These are phyloP conservation scores for Aspergillus coremiiformis DNA, from an alignment of 495 filamentous ascomycete genomes.

Conservation along the genomic window DNA sequence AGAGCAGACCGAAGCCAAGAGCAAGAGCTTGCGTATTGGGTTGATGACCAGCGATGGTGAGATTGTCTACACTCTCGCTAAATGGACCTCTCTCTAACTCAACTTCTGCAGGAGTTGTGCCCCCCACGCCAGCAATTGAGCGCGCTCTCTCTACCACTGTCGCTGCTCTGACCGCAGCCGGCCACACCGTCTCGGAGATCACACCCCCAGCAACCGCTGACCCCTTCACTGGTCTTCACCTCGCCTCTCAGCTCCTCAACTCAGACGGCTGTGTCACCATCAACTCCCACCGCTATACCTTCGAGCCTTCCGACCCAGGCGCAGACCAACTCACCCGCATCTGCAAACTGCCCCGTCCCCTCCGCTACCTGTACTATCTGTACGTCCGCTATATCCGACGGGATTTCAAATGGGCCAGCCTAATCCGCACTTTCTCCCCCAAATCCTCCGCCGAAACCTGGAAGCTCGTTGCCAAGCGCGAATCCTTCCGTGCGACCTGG, in stretches of 20 bases:
- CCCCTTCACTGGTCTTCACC: conserved; percentile 64
- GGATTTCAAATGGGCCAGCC: conserved; percentile 69
- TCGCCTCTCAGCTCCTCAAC: conserved; percentile 82
- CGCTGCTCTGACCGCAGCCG: conserved; percentile 56
- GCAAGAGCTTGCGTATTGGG: conserved; percentile 62
- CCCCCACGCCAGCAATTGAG: conserved; percentile 75
- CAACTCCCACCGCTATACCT: conserved; percentile 62
- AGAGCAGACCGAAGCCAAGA: conserved; percentile 49
- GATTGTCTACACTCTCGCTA: not conserved
- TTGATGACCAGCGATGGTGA: conserved; percentile 70
- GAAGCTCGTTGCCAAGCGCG: conserved; percentile 68
- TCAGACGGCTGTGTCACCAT: conserved; percentile 83
- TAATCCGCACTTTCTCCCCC: conserved; percentile 63
- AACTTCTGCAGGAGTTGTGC: conserved; percentile 54
- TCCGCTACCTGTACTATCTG: conserved; percentile 82
- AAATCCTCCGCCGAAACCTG: conserved; percentile 72
- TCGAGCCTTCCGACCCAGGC: conserved; percentile 76
- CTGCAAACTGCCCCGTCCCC: conserved; percentile 61
- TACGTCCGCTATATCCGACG: conserved; percentile 77
- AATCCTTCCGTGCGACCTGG: conserved; percentile 68
- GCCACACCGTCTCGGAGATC: conserved; percentile 73
- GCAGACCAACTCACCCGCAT: conserved; percentile 65
- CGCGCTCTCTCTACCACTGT: conserved; percentile 68
- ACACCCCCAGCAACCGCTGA: conserved; percentile 49
- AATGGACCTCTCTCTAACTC: not conserved